Percentiles rank a stretch among this genome's conserved stretches.
Conservation (phyloP, 495 filamentous ascomycete species). For the Daldinia loculata region DNA sequence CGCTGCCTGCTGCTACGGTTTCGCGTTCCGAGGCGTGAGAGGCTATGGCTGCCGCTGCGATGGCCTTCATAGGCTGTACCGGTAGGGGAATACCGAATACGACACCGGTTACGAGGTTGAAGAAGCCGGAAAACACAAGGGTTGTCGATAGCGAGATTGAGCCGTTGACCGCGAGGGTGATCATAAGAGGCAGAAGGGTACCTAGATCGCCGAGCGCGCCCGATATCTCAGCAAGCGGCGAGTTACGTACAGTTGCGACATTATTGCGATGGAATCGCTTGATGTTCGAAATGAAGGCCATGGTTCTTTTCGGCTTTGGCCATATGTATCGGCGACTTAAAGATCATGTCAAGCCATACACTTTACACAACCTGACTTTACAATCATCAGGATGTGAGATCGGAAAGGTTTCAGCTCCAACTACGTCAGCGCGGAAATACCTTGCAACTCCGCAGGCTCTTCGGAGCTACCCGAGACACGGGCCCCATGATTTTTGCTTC, state of each 20-base stretch:
- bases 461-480: conserved; percentile 34
- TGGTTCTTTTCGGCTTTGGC: conserved; percentile 6
- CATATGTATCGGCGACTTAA: neutral
- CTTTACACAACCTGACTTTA: neutral
- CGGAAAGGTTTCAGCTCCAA: conserved; percentile 10
- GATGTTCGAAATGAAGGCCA: conserved; percentile 42
- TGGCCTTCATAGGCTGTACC: conserved; percentile 89
- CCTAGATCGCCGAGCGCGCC: conserved; percentile 91
- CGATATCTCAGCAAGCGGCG: conserved; percentile 82
- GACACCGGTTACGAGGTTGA: conserved; percentile 82
- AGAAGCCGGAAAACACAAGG: conserved; percentile 84
- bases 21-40: conserved; percentile 68
- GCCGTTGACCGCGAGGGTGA: conserved; percentile 76
- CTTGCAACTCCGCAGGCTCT: conserved; percentile 8
- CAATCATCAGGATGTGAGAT: neutral
- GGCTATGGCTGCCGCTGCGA: conserved; percentile 85
- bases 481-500: neutral
- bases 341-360: neutral
- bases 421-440: conserved; percentile 30
- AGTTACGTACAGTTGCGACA: conserved; percentile 53
- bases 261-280: conserved; percentile 55
- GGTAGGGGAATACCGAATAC: conserved; percentile 87
- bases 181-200: conserved; percentile 87
- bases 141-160: conserved; percentile 85
- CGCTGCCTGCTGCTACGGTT: conserved; percentile 81